Percentiles rank a stretch among this genome's conserved stretches.
These are phyloP conservation scores for Fagopyrum tataricum DNA, from an alignment of 148 eudicot species.

Conservation along the genomic window DNA sequence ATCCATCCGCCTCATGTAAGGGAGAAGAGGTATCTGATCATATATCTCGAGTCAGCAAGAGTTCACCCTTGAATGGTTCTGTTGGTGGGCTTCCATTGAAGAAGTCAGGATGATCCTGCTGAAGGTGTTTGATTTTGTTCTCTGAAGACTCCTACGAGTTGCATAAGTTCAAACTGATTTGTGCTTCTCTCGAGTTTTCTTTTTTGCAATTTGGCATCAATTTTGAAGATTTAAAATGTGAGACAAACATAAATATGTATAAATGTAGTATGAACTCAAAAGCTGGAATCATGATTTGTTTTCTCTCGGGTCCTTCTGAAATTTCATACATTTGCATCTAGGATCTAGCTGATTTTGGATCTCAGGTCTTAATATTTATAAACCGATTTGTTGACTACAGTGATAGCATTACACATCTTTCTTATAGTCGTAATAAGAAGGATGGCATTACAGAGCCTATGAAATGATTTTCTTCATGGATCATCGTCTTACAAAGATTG, in stretches of 20 bases:
- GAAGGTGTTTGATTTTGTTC: not conserved
- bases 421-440: no score
- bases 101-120: not conserved
- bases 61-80: not conserved
- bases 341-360: no score
- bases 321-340: no score
- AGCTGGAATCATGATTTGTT: not conserved
- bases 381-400: no score
- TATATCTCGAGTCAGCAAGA: not conserved
- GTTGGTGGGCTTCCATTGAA: not conserved
- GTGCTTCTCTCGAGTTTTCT: not conserved
- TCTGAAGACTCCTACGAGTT: not conserved
- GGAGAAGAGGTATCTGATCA: not conserved
- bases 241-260: not conserved
- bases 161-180: conserved; percentile 1
- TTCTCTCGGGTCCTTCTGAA: not conserved
- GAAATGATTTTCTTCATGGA: no score
- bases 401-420: no score
- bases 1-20: conserved; percentile 71
- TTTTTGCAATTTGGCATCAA: not conserved
- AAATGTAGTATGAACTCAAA: not conserved
- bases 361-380: no score
- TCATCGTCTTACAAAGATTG: not conserved
- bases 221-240: not conserved
- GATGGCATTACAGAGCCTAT: no score